These are phyloP conservation scores for Suhomyces maxii DNA, from an alignment of 1,139 yeast genomes.

Conservation along the genomic window DNA sequence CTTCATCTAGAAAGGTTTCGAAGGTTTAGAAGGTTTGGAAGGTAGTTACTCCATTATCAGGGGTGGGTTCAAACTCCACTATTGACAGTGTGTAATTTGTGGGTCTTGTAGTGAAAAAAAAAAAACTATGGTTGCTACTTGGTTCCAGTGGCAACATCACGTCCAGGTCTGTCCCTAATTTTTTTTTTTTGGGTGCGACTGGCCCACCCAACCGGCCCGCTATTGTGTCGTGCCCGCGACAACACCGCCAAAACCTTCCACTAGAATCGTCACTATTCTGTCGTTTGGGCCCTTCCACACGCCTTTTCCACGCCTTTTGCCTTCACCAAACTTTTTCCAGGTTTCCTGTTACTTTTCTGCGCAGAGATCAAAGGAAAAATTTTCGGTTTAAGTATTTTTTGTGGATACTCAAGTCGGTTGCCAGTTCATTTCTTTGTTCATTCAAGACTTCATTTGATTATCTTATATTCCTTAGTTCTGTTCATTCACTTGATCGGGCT, in stretches of 20 bases:
- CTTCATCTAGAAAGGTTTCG: too few species aligned
- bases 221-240: background rate
- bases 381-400: conserved; percentile 4
- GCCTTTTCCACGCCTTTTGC: background rate
- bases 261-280: background rate
- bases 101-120: too few species aligned
- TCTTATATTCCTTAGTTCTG: background rate
- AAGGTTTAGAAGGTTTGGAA: too few species aligned
- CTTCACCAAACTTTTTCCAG: background rate
- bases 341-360: conserved; percentile 1
- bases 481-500: background rate
- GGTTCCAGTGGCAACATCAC: too few species aligned
- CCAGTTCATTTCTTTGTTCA: background rate
- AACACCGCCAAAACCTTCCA: background rate
- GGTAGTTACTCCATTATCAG: too few species aligned
- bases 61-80: too few species aligned
- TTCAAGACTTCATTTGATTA: background rate
- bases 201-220: too few species aligned
- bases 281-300: background rate
- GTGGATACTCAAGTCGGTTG: conserved; percentile 1
- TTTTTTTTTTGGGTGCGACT: too few species aligned
- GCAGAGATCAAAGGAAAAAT: conserved; percentile 11
- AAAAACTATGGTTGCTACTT: too few species aligned
- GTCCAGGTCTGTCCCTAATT: too few species aligned
- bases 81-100: too few species aligned